A percentile compares a stretch with the other conserved stretches of the same genome.
Evolutionary conservation across 2,329 filamentous ascomycete species (phyloP).

Genomic region (Pezizomycotina sp.): DNA sequence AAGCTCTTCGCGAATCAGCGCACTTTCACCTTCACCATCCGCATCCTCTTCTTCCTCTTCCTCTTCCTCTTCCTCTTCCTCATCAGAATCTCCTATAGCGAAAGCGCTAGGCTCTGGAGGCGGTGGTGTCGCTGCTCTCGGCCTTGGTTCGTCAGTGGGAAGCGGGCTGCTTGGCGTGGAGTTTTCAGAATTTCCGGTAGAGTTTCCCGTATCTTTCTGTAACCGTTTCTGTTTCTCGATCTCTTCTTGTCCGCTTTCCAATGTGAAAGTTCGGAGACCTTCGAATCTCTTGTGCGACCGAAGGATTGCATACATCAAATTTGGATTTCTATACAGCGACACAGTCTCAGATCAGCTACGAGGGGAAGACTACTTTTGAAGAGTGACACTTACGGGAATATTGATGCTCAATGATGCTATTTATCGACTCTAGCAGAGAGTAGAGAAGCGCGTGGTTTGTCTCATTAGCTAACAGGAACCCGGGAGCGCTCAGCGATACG

Average conservation of each 20-base stretch:
- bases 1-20: constrained; percentile 50
- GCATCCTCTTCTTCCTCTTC: constrained; percentile 37
- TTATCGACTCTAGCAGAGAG: constrained; percentile 75
- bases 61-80: constrained; percentile 46
- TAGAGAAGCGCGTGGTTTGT: constrained; percentile 68
- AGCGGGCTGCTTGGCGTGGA: constrained; percentile 2
- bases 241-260: constrained; percentile 83
- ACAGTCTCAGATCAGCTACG: constrained; percentile 18
- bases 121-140: constrained; percentile 3
- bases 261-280: constrained; percentile 67
- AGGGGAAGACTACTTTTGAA: constrained; percentile 21
- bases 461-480: constrained; percentile 82
- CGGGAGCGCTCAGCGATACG: constrained; percentile 79
- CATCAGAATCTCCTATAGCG: constrained; percentile 71
- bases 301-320: constrained; percentile 63
- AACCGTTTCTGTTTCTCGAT: constrained; percentile 62
- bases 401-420: constrained; percentile 77
- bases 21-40: constrained; percentile 44
- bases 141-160: background rate
- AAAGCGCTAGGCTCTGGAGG: constrained; percentile 42
- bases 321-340: constrained; percentile 47
- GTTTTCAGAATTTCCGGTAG: constrained; percentile 14
- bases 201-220: constrained; percentile 43
- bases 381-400: constrained; percentile 45
- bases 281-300: constrained; percentile 71